Evolutionary conservation across 2,329 filamentous ascomycete genomes (phyloP).

Genomic region (Fusarium odoratissimum): DNA sequence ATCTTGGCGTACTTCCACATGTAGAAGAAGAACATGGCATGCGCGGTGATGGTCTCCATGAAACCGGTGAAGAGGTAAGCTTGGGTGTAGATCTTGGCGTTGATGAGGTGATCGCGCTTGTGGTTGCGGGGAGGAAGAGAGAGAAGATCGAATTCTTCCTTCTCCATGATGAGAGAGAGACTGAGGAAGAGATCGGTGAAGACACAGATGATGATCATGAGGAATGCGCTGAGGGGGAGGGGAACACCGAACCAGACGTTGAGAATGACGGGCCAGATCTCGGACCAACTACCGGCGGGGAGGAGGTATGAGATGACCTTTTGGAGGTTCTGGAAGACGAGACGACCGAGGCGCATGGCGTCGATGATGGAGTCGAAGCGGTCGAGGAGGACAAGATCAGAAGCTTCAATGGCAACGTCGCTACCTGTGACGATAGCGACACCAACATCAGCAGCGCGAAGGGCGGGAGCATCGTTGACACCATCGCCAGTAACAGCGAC

Average conservation of each 20-base stretch:
- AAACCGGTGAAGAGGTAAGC: constrained; percentile 64
- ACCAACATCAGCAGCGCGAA: constrained; percentile 75
- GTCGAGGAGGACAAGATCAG: constrained; percentile 75
- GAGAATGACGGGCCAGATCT: constrained; percentile 67
- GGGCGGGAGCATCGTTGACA: constrained; percentile 74
- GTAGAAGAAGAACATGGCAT: constrained; percentile 67
- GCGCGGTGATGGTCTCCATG: constrained; percentile 62
- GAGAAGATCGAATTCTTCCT: constrained; percentile 65
- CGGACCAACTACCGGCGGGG: constrained; percentile 65
- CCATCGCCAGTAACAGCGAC: constrained; percentile 81
- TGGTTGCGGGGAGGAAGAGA: constrained; percentile 62
- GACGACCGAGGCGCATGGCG: constrained; percentile 63
- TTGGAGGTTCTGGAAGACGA: constrained; percentile 56
- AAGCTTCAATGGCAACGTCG: constrained; percentile 72
- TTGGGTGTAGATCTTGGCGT: constrained; percentile 62
- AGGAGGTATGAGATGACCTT: constrained; percentile 59
- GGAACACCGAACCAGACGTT: constrained; percentile 68
- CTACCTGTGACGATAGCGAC: constrained; percentile 74
- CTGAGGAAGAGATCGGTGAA: constrained; percentile 66
- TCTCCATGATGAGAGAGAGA: constrained; percentile 65
- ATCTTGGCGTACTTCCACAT: constrained; percentile 61
- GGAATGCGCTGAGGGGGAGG: constrained; percentile 61
- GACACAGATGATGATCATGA: constrained; percentile 69
- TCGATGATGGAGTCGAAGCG: constrained; percentile 78
- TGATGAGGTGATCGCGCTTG: constrained; percentile 64